phyloP scores from a whole-genome alignment of 1,139 yeast species.

The Sugiyamaella grinbergsii region DNA sequence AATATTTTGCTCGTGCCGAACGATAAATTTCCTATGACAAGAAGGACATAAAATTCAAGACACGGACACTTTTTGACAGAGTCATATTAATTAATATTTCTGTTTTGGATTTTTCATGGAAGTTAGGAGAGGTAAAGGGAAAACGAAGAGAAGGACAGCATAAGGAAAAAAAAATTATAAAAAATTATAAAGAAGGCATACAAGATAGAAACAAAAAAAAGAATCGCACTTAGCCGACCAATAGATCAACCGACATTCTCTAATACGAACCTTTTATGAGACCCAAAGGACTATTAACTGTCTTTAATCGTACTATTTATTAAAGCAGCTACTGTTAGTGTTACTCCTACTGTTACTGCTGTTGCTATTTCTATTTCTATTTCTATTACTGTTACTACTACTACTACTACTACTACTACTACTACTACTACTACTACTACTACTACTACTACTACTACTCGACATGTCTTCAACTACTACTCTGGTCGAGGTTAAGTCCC shows the following conservation, averaged over 20 bases:
- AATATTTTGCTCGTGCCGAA: conserved; percentile 1
- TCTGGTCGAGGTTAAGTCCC: conserved; percentile 12
- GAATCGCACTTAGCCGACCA: neutral
- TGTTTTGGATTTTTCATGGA: too few relatives aligned
- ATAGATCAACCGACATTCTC: too few relatives aligned
- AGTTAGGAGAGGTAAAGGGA: neutral
- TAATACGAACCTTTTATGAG: too few relatives aligned
- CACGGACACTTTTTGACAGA: too few relatives aligned
- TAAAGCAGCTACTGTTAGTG: too few relatives aligned
- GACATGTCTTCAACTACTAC: conserved; percentile 9
- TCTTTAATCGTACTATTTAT: neutral
- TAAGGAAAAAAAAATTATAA: neutral
- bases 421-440: neutral
- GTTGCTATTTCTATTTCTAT: neutral
- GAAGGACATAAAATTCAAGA: too few relatives aligned
- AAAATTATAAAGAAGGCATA: neutral
- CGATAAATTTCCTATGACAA: neutral
- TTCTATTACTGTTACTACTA: too few relatives aligned
- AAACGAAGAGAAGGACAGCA: neutral
- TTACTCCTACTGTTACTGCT: neutral
- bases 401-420: too few relatives aligned
- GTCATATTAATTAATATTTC: too few relatives aligned
- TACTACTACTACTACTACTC: neutral
- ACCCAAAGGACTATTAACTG: neutral
- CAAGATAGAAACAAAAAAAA: neutral